Conservation (phyloP, 768 basidiomycete genomes). For the Strobilomyces confusus region DNA sequence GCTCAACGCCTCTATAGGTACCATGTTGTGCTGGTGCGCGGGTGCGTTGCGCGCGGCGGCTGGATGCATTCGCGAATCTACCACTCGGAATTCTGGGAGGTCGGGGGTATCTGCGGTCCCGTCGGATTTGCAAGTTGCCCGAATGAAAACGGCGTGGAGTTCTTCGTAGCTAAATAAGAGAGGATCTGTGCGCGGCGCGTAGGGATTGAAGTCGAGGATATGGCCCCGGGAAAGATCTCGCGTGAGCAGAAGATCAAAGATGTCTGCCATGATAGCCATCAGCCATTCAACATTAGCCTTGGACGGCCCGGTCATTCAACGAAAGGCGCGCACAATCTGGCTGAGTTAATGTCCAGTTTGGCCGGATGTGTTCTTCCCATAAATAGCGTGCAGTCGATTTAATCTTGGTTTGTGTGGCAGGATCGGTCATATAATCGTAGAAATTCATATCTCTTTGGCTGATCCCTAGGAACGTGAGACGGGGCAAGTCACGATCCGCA, state of each 20-base stretch:
- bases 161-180: conserved; percentile 84
- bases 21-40: conserved; percentile 80
- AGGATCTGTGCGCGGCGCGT: conserved; percentile 79
- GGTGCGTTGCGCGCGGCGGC: conserved; percentile 65
- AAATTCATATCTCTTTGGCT: conserved; percentile 86
- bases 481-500: background rate
- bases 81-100: conserved; percentile 52
- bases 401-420: conserved; percentile 50
- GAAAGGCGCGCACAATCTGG: conserved; percentile 57
- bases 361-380: conserved; percentile 66
- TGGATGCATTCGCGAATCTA: conserved; percentile 74
- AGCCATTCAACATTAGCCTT: background rate
- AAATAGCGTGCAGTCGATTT: conserved; percentile 47
- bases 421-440: conserved; percentile 82
- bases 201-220: conserved; percentile 91
- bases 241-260: conserved; percentile 84
- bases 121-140: conserved; percentile 2
- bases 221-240: conserved; percentile 73
- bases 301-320: background rate
- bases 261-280: conserved; percentile 40
- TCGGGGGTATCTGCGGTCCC: background rate
- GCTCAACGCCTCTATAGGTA: conserved; percentile 84
- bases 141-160: conserved; percentile 41
- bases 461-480: conserved; percentile 48
- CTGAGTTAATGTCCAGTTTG: conserved; percentile 49